phyloP scores from a whole-genome alignment of 352 stramenopile genomes.

The Pythium monospermum region DNA sequence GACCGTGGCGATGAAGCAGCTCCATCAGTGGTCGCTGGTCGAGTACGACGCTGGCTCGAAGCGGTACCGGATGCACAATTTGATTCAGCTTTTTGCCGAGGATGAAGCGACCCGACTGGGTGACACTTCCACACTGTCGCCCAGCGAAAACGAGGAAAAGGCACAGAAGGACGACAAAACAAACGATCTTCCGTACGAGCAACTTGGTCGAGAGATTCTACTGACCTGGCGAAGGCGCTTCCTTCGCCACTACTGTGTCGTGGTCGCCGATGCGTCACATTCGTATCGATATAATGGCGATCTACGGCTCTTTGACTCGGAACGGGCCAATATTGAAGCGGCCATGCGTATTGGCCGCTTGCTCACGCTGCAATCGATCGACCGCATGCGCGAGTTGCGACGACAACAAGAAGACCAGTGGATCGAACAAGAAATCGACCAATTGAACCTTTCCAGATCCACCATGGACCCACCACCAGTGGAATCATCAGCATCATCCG shows the following conservation, averaged over 20 bases:
- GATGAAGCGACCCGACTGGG: constrained; percentile 59
- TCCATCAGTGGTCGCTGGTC: constrained; percentile 78
- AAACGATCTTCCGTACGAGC: constrained; percentile 7
- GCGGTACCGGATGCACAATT: constrained; percentile 76
- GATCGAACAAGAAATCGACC: constrained; percentile 8
- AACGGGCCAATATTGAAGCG: constrained; percentile 77
- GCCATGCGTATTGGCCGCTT: constrained; percentile 69
- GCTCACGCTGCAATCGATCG: constrained; percentile 66
- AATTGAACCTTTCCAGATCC: neutral
- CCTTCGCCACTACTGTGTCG: constrained; percentile 75
- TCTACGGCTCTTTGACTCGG: constrained; percentile 61
- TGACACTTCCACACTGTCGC: constrained; percentile 20
- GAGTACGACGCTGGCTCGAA: constrained; percentile 64
- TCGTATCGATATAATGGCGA: constrained; percentile 69
- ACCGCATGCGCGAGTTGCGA: constrained; percentile 57
- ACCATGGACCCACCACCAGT: constrained; percentile 3
- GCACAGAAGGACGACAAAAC: constrained; percentile 1
- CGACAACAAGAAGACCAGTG: constrained; percentile 31
- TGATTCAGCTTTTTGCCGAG: constrained; percentile 80
- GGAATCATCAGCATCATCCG: neutral
- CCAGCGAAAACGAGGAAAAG: neutral
- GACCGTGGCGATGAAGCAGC: constrained; percentile 43
- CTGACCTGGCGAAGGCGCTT: constrained; percentile 76
- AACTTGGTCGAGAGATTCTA: constrained; percentile 51
- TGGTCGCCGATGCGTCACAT: constrained; percentile 66